Evolutionary conservation across 2,329 filamentous ascomycete genomes (phyloP).

Genomic region (Colletotrichum tropicicola): DNA sequence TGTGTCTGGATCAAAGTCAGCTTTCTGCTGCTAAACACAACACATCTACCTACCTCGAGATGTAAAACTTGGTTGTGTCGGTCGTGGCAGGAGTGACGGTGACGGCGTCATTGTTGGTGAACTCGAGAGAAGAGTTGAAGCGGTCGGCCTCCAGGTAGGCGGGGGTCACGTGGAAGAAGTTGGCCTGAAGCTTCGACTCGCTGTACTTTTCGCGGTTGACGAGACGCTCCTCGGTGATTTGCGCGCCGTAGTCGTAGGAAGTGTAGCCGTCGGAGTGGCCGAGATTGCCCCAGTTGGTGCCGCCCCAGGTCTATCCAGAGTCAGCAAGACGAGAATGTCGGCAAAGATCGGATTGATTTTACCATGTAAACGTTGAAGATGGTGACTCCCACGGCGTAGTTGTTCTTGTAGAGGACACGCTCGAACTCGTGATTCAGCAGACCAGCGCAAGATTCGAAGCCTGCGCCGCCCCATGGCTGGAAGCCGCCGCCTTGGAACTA

Average conservation of each 20-base stretch:
- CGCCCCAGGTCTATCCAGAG: slow-evolving; percentile 64
- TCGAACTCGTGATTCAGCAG: slow-evolving; percentile 75
- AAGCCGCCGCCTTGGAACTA: slow-evolving; percentile 71
- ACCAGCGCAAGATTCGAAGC: slow-evolving; percentile 70
- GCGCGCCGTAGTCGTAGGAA: slow-evolving; percentile 55
- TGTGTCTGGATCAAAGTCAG: slow-evolving; percentile 53
- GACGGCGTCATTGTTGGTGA: slow-evolving; percentile 52
- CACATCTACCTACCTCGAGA: slow-evolving; percentile 37
- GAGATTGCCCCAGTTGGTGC: slow-evolving; percentile 82
- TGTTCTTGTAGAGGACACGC: slow-evolving; percentile 79
- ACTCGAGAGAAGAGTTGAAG: slow-evolving; percentile 34
- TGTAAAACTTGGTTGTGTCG: slow-evolving; percentile 64
- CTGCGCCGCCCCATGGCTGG: slow-evolving; percentile 76
- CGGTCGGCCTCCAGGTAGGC: slow-evolving; percentile 69
- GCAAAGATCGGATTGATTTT: slow-evolving; percentile 22
- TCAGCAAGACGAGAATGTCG: not conserved
- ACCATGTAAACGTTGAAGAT: slow-evolving; percentile 80
- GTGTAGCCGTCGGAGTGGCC: slow-evolving; percentile 70
- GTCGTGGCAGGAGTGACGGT: slow-evolving; percentile 67
- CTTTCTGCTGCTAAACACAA: no score
- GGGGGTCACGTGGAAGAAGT: slow-evolving; percentile 75
- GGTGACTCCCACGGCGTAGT: slow-evolving; percentile 68
- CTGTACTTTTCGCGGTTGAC: slow-evolving; percentile 77
- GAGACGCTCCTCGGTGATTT: slow-evolving; percentile 71
- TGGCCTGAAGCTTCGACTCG: slow-evolving; percentile 75